phyloP scores from a whole-genome alignment of 768 basidiomycete species.

The Pulveroboletus sp. region DNA sequence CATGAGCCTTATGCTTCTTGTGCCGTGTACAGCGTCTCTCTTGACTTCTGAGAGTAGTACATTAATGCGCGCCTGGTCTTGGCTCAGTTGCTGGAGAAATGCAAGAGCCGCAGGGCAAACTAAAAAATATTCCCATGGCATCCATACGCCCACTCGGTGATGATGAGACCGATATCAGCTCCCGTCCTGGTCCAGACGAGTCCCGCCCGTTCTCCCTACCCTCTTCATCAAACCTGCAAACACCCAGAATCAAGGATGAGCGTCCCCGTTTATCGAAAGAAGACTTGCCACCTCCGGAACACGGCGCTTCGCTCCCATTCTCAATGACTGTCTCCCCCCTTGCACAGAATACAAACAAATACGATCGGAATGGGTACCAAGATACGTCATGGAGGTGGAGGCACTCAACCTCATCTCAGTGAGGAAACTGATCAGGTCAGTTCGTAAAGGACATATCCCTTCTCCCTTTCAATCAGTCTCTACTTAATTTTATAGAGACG shows the following conservation, averaged over 20 bases:
- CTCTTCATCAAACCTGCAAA: background rate
- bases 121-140: no score
- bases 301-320: slow-evolving; percentile 28
- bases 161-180: background rate
- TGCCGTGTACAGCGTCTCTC: no score
- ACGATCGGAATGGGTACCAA: slow-evolving; percentile 19
- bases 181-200: background rate
- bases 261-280: slow-evolving; percentile 3
- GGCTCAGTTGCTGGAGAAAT: no score
- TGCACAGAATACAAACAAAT: slow-evolving; percentile 17
- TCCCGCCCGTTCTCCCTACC: background rate
- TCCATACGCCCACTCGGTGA: background rate
- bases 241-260: no score
- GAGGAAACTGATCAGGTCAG: slow-evolving; percentile 28
- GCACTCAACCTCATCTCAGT: slow-evolving; percentile 18
- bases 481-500: slow-evolving; percentile 16
- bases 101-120: no score
- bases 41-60: no score
- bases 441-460: background rate
- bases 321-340: slow-evolving; percentile 21
- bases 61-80: no score
- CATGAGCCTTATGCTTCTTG: no score
- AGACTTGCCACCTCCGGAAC: slow-evolving; percentile 23
- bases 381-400: slow-evolving; percentile 17
- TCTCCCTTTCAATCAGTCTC: background rate